Conservation (phyloP, 257 asterid genomes). For the Pogostemon cablin region DNA sequence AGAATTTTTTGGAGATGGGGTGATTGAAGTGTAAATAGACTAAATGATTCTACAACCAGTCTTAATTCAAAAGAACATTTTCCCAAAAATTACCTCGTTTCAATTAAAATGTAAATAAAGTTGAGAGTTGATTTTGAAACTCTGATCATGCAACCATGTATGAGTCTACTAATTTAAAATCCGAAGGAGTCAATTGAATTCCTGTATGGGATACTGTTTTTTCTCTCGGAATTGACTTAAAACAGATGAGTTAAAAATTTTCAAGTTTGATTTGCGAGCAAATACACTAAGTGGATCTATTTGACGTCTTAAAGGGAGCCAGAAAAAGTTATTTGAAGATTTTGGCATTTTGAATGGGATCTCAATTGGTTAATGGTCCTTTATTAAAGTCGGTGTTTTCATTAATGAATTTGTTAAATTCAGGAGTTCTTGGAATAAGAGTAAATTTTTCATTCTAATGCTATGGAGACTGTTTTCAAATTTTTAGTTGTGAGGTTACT, state of each 20-base stretch:
- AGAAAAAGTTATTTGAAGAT: background rate
- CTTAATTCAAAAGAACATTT: conserved; percentile 16
- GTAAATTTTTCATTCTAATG: conserved; percentile 4
- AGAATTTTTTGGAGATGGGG: background rate
- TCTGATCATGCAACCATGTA: background rate
- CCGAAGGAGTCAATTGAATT: background rate
- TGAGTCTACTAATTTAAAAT: background rate
- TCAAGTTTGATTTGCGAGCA: conserved; percentile 7
- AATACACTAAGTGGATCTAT: background rate
- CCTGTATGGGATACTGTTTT: background rate
- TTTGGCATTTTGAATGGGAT: conserved; percentile 1
- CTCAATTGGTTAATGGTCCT: background rate
- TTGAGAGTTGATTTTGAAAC: conserved; percentile 7
- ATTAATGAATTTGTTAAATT: background rate
- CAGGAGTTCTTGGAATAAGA: background rate
- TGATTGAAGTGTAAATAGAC: conserved; percentile 14
- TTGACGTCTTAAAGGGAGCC: conserved; percentile 20
- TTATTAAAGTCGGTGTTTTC: background rate
- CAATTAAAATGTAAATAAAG: conserved; percentile 1
- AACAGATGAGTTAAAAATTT: background rate
- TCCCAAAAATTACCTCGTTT: background rate
- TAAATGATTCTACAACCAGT: conserved; percentile 8
- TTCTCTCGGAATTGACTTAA: background rate
- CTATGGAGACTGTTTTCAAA: conserved; percentile 14
- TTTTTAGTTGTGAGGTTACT: background rate